Conservation (phyloP, 495 filamentous ascomycete genomes). For the Aspergillus cavernicola region DNA sequence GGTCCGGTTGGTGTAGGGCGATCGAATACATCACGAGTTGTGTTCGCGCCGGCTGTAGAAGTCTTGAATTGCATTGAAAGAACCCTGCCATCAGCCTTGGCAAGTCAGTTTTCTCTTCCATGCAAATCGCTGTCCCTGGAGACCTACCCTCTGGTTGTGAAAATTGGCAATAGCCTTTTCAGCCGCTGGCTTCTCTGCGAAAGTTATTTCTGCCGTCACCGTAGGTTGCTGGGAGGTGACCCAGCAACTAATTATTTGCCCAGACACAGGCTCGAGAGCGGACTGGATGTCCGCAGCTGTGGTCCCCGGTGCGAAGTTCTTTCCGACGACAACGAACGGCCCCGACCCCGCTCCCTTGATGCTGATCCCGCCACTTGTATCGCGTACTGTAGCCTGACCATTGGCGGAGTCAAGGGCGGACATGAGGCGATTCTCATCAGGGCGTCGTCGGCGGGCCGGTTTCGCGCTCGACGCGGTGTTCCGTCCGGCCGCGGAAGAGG, state of each 20-base stretch:
- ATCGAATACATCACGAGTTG: conserved; percentile 31
- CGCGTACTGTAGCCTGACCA: conserved; percentile 26
- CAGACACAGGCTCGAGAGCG: conserved; percentile 70
- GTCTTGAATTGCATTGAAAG: conserved; percentile 72
- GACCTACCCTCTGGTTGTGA: conserved; percentile 75
- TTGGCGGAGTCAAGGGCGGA: conserved; percentile 30
- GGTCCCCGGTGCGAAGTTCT: conserved; percentile 90
- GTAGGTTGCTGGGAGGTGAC: conserved; percentile 67
- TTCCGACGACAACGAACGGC: conserved; percentile 76
- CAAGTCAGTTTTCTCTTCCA: conserved; percentile 17
- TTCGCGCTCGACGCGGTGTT: conserved; percentile 24
- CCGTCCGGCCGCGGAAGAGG: conserved; percentile 19
- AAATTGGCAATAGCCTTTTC: conserved; percentile 79
- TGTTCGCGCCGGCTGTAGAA: conserved; percentile 26
- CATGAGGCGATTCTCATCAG: conserved; percentile 36
- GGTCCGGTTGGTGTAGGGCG: conserved; percentile 13
- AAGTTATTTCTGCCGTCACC: conserved; percentile 83
- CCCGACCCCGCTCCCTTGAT: conserved; percentile 74
- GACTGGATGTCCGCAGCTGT: conserved; percentile 92
- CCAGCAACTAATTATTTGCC: conserved; percentile 66
- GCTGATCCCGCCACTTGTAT: conserved; percentile 51
- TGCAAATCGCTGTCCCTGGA: no score
- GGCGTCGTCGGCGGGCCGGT: conserved; percentile 31
- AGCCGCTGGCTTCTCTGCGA: conserved; percentile 70
- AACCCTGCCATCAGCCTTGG: conserved; percentile 79